phyloP scores from a whole-genome alignment of 306 rosid species.

The Prunus mira region DNA sequence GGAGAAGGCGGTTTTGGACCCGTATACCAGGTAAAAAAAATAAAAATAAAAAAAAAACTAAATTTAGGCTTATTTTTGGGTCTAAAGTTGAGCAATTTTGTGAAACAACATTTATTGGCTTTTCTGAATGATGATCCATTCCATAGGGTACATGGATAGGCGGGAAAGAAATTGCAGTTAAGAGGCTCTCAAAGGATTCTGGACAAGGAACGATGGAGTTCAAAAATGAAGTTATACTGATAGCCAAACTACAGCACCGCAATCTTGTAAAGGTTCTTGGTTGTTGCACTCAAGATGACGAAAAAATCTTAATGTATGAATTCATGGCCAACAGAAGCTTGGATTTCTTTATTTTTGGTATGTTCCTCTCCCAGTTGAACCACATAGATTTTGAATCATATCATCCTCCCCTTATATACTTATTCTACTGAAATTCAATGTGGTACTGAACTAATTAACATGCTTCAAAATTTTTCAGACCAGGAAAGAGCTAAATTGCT shows the following conservation, averaged over 20 bases:
- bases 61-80: too few relatives aligned
- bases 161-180: not conserved
- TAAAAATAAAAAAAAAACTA: not conserved
- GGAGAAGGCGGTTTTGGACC: slow-evolving; percentile 25
- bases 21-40: slow-evolving; percentile 14
- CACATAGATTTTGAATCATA: not conserved
- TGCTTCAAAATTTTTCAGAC: not conserved
- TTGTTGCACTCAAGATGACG: slow-evolving; percentile 28
- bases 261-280: slow-evolving; percentile 40
- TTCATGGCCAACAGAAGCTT: slow-evolving; percentile 44
- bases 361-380: not conserved
- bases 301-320: slow-evolving; percentile 38
- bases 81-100: not conserved
- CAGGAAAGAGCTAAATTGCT: not conserved
- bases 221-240: slow-evolving; percentile 11
- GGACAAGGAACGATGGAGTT: slow-evolving; percentile 23
- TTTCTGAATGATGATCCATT: not conserved
- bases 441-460: not conserved
- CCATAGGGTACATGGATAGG: not conserved
- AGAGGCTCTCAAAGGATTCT: slow-evolving; percentile 5
- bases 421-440: not conserved
- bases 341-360: slow-evolving; percentile 46
- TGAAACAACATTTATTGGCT: not conserved
- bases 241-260: slow-evolving; percentile 33
- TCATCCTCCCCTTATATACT: not conserved